These are phyloP conservation scores for Tagetes patula DNA, from an alignment of 129 eudicot genomes.

Conservation along the genomic window DNA sequence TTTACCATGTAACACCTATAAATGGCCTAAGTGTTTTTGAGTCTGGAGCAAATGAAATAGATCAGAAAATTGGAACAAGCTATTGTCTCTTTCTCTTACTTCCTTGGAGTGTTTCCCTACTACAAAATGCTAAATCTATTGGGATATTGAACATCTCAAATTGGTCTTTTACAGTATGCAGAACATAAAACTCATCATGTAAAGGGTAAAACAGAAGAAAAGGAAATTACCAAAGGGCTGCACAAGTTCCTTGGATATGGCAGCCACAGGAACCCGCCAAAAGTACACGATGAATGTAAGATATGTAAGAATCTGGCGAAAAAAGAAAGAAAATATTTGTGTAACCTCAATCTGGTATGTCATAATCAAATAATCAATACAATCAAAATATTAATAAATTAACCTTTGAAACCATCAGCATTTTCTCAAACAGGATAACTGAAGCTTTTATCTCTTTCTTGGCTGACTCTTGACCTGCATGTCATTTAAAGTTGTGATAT, in stretches of 20 bases:
- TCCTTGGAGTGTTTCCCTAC: no score
- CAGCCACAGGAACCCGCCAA: constrained; percentile 76
- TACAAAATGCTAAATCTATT: no score
- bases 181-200: background rate
- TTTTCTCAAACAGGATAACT: constrained; percentile 40
- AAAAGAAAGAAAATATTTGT: constrained; percentile 17
- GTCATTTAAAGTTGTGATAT: constrained; percentile 15
- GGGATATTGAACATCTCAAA: no score
- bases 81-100: no score
- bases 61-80: no score
- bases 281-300: constrained; percentile 46
- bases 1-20: no score
- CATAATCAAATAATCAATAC: background rate
- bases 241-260: constrained; percentile 66
- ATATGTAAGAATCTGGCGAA: constrained; percentile 46
- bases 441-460: constrained; percentile 46
- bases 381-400: constrained; percentile 16
- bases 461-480: constrained; percentile 58
- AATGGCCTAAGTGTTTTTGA: no score
- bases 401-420: constrained; percentile 53
- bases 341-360: constrained; percentile 22
- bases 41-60: no score
- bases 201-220: background rate
- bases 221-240: constrained; percentile 66
- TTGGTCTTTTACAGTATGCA: background rate